phyloP scores from a whole-genome alignment of 177 flowering plant genomes.

The Telopea speciosissima region DNA sequence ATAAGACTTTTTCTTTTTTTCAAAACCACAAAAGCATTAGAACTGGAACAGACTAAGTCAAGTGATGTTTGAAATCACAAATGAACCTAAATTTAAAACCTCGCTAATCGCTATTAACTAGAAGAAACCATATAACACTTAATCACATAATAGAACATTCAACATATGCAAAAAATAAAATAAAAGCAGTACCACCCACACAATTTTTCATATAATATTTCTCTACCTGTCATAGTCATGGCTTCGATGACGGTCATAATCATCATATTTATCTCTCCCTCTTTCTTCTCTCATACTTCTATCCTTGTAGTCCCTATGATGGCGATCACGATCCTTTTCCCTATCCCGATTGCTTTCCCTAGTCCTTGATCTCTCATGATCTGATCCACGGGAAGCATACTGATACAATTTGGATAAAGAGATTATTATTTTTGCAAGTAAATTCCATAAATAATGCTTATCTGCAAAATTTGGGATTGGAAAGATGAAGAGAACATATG shows the following conservation, averaged over 20 bases:
- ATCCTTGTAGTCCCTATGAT: conserved; percentile 33
- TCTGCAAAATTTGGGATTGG: neutral
- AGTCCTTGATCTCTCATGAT: conserved; percentile 33
- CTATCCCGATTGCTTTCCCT: conserved; percentile 41
- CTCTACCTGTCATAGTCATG: conserved; percentile 42
- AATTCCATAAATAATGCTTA: neutral
- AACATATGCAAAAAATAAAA: too few species aligned
- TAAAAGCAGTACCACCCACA: neutral
- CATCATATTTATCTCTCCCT: conserved; percentile 35
- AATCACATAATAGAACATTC: neutral
- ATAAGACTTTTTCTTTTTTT: too few species aligned
- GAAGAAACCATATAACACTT: too few species aligned
- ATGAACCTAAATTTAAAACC: too few species aligned
- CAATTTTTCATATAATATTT: neutral
- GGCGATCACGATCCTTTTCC: conserved; percentile 33
- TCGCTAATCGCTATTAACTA: too few species aligned
- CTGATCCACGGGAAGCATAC: conserved; percentile 37
- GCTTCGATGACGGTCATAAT: conserved; percentile 27
- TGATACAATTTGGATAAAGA: conserved; percentile 15
- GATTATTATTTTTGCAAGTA: conserved; percentile 5
- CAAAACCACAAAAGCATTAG: too few species aligned
- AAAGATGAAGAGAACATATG: neutral
- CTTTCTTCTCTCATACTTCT: conserved; percentile 34
- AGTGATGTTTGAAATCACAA: too few species aligned
- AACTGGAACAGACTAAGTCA: too few species aligned